Conservation (phyloP, 1,139 yeast species). For the Taphrina confusa region DNA sequence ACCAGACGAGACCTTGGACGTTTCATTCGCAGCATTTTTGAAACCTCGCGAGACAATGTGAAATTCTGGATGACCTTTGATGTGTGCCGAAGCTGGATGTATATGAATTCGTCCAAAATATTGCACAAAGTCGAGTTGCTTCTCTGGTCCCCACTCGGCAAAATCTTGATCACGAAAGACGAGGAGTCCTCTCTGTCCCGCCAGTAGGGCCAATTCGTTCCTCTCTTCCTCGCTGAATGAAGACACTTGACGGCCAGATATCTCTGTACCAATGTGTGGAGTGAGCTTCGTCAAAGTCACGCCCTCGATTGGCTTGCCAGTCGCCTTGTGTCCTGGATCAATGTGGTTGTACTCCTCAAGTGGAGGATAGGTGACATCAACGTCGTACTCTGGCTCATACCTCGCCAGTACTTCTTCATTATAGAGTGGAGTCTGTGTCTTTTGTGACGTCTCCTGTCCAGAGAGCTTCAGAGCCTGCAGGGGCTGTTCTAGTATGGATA, state of each 20-base stretch:
- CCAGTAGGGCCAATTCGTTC: slow-evolving; percentile 64
- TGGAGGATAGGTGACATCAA: slow-evolving; percentile 9
- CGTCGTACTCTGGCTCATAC: slow-evolving; percentile 28
- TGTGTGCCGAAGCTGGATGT: slow-evolving; percentile 48
- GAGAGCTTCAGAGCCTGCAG: neutral
- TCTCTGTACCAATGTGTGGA: slow-evolving; percentile 68
- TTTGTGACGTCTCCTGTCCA: neutral
- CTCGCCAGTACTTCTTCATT: slow-evolving; percentile 21
- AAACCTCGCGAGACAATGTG: slow-evolving; percentile 54
- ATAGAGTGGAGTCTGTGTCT: slow-evolving; percentile 13
- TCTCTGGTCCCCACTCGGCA: slow-evolving; percentile 55
- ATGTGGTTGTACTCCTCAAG: slow-evolving; percentile 15
- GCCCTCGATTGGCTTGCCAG: slow-evolving; percentile 20
- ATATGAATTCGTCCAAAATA: slow-evolving; percentile 64
- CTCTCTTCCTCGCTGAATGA: slow-evolving; percentile 56
- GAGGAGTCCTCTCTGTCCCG: slow-evolving; percentile 67
- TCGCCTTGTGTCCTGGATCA: slow-evolving; percentile 32
- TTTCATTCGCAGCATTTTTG: neutral
- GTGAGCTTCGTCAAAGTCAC: slow-evolving; percentile 46
- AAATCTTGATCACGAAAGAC: slow-evolving; percentile 69
- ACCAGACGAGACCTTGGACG: slow-evolving; percentile 14
- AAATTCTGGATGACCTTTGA: slow-evolving; percentile 58
- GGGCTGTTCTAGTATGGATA: slow-evolving; percentile 14
- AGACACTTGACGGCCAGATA: slow-evolving; percentile 61
- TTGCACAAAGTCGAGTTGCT: slow-evolving; percentile 53